Evolutionary conservation across 441 rosid species (phyloP), one percentile per base, ranked within the genome.

Genomic region (Melastoma candidum): DNA sequence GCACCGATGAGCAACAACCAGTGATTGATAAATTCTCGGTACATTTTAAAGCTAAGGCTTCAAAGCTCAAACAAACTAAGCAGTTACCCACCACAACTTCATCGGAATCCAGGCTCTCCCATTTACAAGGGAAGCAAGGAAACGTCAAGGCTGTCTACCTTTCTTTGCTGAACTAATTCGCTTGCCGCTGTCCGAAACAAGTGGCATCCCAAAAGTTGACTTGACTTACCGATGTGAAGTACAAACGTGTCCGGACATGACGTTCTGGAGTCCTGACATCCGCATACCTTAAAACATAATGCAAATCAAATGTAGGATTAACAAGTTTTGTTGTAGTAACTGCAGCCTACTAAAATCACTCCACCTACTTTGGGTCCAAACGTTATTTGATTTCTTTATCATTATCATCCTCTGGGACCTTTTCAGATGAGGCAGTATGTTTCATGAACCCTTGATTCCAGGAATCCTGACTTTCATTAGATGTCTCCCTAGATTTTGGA

Each of bases 201-300:
- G 3, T 26, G 8, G 13, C 7, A 26, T 27, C 8, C 25, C 43
- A 59, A 26, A 17, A 12, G 12, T 44, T 11, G 22, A 41, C 26
- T 44, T 43, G 12, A 73, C 98, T 82, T 75, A 95, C 99, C 13
- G 99, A 95, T 53, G 99, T 95, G 75, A 95, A 95, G 76, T 95
- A 95, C 27, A 95, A 97, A 48, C 99, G 84, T 14, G 99, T 95
- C 54, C 98, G 81, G 52, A 95, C 97, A 60, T 95, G 99, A 57
- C 99, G 98, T 49, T 92, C 99, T 12, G 99, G 99, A 50, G 98
- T 84, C 83, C 59, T 88, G 47, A 95, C 99, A 72, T 95, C 88
- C 49, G 99, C 99, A 65, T 88, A 95, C 78, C 99, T 95, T 36
- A 55, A 59, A 49, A 56, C 54, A 55, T 49, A 57, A n/a, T 2